Conservation (phyloP, 2,329 filamentous ascomycete species). For the Xylariaceae sp. region DNA sequence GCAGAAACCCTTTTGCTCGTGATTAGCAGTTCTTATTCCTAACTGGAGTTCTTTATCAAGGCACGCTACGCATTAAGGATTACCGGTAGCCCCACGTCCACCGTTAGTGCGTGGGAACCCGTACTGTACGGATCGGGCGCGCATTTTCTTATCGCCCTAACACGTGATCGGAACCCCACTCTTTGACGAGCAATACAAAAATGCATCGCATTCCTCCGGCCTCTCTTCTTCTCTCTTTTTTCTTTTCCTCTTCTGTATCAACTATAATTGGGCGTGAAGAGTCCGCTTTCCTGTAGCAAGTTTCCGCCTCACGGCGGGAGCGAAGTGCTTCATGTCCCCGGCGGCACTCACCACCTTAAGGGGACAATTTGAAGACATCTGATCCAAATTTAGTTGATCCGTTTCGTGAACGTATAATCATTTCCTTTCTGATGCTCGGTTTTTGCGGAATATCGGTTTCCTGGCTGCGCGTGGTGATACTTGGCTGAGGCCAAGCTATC, state of each 20-base stretch:
- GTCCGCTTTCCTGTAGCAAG: conserved; percentile 52
- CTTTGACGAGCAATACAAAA: conserved; percentile 1
- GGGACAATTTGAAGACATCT: conserved; percentile 60
- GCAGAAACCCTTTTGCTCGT: too few species aligned
- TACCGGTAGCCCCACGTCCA: too few species aligned
- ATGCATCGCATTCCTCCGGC: conserved; percentile 8
- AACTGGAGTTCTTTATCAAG: too few species aligned
- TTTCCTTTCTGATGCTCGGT: not conserved
- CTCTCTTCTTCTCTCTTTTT: conserved; percentile 27
- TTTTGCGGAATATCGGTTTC: too few species aligned
- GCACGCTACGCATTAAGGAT: too few species aligned
- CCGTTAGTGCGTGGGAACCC: too few species aligned
- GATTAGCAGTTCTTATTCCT: too few species aligned
- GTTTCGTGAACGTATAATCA: not conserved
- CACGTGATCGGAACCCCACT: conserved; percentile 5
- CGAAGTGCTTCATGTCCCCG: conserved; percentile 59
- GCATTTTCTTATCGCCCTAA: not conserved
- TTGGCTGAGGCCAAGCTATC: too few species aligned
- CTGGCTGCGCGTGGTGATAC: too few species aligned
- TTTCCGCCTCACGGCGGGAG: conserved; percentile 47
- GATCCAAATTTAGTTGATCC: conserved; percentile 45
- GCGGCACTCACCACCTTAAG: conserved; percentile 58
- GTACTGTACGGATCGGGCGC: not conserved
- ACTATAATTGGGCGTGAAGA: conserved; percentile 78
- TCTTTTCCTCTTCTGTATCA: conserved; percentile 51